These are phyloP conservation scores for Notholithocarpus densiflorus DNA, from an alignment of 306 rosid species.

Conservation along the genomic window DNA sequence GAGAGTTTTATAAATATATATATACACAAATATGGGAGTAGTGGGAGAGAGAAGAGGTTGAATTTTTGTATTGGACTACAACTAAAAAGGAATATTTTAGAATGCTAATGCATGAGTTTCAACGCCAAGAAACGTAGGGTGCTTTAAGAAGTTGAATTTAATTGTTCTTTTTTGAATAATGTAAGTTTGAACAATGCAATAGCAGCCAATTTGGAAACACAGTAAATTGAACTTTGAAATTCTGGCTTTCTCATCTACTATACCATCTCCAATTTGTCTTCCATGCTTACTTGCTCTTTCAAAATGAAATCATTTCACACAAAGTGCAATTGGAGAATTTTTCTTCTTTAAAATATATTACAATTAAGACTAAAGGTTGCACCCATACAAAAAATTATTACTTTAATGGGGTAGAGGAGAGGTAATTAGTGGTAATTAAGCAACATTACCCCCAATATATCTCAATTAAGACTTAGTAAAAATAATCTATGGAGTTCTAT, in stretches of 20 bases:
- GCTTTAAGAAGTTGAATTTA: constrained; percentile 15
- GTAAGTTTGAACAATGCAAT: constrained; percentile 18
- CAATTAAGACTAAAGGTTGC: too few relatives aligned
- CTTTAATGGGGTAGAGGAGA: too few relatives aligned
- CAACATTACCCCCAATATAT: too few relatives aligned
- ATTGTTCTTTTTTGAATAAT: constrained; percentile 18
- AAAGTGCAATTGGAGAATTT: background rate
- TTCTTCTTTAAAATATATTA: background rate
- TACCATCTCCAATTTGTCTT: background rate
- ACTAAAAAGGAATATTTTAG: background rate
- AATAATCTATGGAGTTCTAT: too few relatives aligned
- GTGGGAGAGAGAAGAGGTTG: background rate
- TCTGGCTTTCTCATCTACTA: background rate
- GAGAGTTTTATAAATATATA: constrained; percentile 6
- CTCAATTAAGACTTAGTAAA: too few relatives aligned
- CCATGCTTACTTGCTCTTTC: background rate
- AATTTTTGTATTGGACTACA: constrained; percentile 4
- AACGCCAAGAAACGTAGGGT: constrained; percentile 10
- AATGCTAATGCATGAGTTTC: background rate
- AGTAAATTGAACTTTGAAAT: constrained; percentile 5
- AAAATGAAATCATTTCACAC: background rate
- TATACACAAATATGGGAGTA: background rate
- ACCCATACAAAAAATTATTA: too few relatives aligned
- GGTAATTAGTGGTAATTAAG: too few relatives aligned
- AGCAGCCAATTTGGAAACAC: constrained; percentile 27